A percentile compares a stretch with the other conserved stretches of the same genome.
phyloP scores from a whole-genome alignment of 768 basidiomycete genomes.

The Panus rudis region DNA sequence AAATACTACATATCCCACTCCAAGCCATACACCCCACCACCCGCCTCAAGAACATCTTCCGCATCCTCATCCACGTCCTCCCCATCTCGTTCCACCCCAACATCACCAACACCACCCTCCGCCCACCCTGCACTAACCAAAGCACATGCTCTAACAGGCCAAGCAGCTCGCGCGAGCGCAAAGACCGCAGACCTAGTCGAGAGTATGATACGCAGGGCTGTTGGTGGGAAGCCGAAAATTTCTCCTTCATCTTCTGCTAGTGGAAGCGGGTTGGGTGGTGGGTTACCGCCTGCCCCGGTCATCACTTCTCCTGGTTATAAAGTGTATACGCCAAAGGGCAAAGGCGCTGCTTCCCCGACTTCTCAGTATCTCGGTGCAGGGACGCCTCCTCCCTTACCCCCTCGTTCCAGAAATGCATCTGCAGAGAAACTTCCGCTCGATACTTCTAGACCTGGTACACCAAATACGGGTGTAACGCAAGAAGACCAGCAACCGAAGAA shows the following conservation, averaged over 20 bases:
- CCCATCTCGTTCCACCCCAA: slow-evolving; percentile 17
- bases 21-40: slow-evolving; percentile 37
- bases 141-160: slow-evolving; percentile 58
- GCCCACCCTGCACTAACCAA: slow-evolving; percentile 35
- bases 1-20: slow-evolving; percentile 56
- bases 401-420: too few species aligned
- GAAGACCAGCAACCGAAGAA: not conserved
- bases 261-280: too few species aligned
- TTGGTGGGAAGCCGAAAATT: slow-evolving; percentile 36
- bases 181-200: slow-evolving; percentile 59
- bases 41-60: slow-evolving; percentile 21
- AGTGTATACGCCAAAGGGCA: too few species aligned
- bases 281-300: too few species aligned
- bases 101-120: slow-evolving; percentile 26
- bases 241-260: not conserved
- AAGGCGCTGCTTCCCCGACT: too few species aligned
- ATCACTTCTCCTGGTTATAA: too few species aligned
- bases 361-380: not conserved
- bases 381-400: not conserved
- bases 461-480: not conserved
- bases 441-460: too few species aligned
- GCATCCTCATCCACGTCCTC: slow-evolving; percentile 17
- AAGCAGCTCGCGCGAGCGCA: slow-evolving; percentile 59
- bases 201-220: slow-evolving; percentile 47
- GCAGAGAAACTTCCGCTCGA: too few species aligned